Percentiles rank a stretch among this genome's conserved stretches.
Conservation (phyloP, 2,329 filamentous ascomycete species). For the Fusarium sp. region DNA sequence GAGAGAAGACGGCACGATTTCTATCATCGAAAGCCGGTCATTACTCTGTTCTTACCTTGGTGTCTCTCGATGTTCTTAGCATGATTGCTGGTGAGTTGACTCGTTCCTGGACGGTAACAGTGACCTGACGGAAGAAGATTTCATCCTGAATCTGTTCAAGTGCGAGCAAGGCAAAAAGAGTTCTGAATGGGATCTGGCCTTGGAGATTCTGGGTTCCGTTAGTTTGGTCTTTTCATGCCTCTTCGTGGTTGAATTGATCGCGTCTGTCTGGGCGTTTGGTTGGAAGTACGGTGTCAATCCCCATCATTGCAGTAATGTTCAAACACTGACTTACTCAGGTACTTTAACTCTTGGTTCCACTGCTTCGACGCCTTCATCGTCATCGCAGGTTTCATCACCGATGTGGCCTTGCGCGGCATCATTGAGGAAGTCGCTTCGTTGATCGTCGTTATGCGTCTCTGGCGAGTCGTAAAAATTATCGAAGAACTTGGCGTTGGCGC, state of each 20-base stretch:
- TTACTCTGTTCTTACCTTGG: conserved; percentile 12
- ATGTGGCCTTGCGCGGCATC: conserved; percentile 12
- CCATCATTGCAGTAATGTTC: neutral
- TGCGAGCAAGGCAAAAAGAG: conserved; percentile 2
- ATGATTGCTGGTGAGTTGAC: conserved; percentile 12
- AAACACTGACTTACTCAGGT: neutral
- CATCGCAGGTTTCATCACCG: conserved; percentile 14
- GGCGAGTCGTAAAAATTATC: conserved; percentile 25
- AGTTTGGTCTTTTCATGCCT: conserved; percentile 15
- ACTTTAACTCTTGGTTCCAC: conserved; percentile 27
- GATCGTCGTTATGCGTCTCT: conserved; percentile 25
- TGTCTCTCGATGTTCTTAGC: conserved; percentile 26
- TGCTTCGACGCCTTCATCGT: conserved; percentile 24
- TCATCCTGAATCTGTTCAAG: conserved; percentile 19
- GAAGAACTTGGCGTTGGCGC: conserved; percentile 17
- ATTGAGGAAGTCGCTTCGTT: conserved; percentile 24
- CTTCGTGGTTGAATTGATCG: conserved; percentile 9
- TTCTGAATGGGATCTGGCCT: neutral
- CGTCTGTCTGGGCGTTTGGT: conserved; percentile 19
- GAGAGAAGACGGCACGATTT: conserved; percentile 4
- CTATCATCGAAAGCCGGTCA: conserved; percentile 12
- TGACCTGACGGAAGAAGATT: neutral
- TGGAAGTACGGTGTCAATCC: neutral
- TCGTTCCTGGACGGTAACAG: accelerated
- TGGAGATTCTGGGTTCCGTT: conserved; percentile 7